A percentile compares a stretch with the other conserved stretches of the same genome.
phyloP scores from a whole-genome alignment of 1,139 yeast species.

The Nadsonia starkeyi-henricii region DNA sequence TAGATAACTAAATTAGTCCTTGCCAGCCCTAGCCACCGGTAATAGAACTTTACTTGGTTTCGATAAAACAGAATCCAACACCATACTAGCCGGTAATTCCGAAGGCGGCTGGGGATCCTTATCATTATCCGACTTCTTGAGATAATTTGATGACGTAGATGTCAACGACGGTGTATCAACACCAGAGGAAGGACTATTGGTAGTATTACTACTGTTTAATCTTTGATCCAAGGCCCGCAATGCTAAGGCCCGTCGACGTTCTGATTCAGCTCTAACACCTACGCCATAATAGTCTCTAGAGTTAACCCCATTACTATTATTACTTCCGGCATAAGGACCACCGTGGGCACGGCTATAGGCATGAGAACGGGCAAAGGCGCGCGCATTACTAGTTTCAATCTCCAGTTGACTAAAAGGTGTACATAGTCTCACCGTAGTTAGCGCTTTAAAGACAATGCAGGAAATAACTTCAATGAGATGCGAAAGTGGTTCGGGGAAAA shows the following conservation, averaged over 20 bases:
- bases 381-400: conserved; percentile 56
- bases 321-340: conserved; percentile 1
- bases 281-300: background rate
- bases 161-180: too few species aligned
- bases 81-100: background rate
- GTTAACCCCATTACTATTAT: background rate
- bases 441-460: conserved; percentile 36
- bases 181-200: background rate
- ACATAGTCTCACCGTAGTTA: conserved; percentile 40
- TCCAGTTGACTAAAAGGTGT: conserved; percentile 58
- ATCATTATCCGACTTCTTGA: too few species aligned
- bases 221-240: conserved; percentile 71
- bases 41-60: background rate
- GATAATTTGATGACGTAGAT: too few species aligned
- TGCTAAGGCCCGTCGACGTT: conserved; percentile 77
- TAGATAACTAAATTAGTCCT: background rate
- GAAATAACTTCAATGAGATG: conserved; percentile 39
- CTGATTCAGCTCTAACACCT: conserved; percentile 37
- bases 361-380: conserved; percentile 28
- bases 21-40: background rate
- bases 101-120: too few species aligned
- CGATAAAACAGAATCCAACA: background rate
- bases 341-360: conserved; percentile 33
- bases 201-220: conserved; percentile 7
- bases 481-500: conserved; percentile 50